These are phyloP conservation scores for Pontederia paniculata DNA, from an alignment of 176 grass and related monocot species.

Conservation along the genomic window DNA sequence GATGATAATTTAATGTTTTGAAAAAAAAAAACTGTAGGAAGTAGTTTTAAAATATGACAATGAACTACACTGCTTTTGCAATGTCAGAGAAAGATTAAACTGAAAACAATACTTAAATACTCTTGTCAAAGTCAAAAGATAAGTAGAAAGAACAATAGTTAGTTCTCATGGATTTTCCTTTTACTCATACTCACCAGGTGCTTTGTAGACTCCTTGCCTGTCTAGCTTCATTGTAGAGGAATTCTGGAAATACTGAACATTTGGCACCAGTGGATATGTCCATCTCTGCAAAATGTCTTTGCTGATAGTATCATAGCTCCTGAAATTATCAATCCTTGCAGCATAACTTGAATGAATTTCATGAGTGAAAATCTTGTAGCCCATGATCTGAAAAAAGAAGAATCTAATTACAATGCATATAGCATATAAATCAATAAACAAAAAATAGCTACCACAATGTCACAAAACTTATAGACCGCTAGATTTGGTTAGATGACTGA, in stretches of 20 bases:
- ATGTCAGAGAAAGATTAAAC: background rate
- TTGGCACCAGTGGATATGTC: conserved; percentile 81
- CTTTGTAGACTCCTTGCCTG: conserved; percentile 72
- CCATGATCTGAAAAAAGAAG: conserved; percentile 74
- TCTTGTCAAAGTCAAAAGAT: background rate
- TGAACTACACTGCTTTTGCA: too few relatives aligned
- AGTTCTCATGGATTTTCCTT: background rate
- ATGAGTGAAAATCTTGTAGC: conserved; percentile 94
- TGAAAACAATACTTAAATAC: background rate
- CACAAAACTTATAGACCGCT: too few relatives aligned
- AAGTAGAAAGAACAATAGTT: conserved; percentile 4
- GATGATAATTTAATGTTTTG: too few relatives aligned
- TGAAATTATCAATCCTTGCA: conserved; percentile 81
- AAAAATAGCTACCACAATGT: too few relatives aligned
- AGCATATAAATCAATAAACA: too few relatives aligned
- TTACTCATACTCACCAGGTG: conserved; percentile 39
- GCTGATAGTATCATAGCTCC: conserved; percentile 85
- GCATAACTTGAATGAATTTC: conserved; percentile 81
- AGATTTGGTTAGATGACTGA: too few relatives aligned
- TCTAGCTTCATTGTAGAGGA: conserved; percentile 44
- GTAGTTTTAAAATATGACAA: too few relatives aligned
- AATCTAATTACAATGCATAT: background rate
- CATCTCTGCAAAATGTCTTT: conserved; percentile 93
- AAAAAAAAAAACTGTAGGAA: too few relatives aligned
- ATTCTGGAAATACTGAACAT: conserved; percentile 46